Evolutionary conservation across 352 stramenopile genomes (phyloP).

Genomic region (Phytophthora foliorum): DNA sequence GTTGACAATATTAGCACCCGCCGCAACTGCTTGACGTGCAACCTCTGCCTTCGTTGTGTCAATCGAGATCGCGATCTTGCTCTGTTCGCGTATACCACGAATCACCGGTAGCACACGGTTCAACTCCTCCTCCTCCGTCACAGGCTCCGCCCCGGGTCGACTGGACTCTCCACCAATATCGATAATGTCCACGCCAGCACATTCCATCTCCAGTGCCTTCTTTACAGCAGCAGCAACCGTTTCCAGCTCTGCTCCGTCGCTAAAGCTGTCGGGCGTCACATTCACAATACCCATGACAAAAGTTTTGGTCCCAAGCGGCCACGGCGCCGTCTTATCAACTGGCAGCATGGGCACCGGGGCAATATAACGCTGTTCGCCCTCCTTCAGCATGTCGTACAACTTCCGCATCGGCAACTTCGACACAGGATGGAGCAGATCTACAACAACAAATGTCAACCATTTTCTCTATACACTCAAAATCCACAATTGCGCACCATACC

Average conservation of each 20-base stretch:
- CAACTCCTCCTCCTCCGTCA: conserved; percentile 93
- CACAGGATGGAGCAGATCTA: conserved; percentile 81
- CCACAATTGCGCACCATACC: conserved; percentile 21
- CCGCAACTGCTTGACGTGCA: conserved; percentile 89
- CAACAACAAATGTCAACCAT: not conserved
- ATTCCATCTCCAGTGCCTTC: conserved; percentile 90
- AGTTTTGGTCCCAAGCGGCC: conserved; percentile 69
- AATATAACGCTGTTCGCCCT: conserved; percentile 35
- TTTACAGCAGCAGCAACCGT: conserved; percentile 73
- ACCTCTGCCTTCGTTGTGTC: conserved; percentile 96
- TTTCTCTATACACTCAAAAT: not conserved
- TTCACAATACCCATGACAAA: conserved; percentile 99
- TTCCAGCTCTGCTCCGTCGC: conserved; percentile 61
- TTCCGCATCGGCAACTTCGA: conserved; percentile 77
- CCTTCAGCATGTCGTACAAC: conserved; percentile 65
- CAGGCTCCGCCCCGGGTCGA: conserved; percentile 93
- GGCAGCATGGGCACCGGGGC: conserved; percentile 65
- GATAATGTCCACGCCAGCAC: conserved; percentile 94
- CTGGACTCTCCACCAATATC: conserved; percentile 99
- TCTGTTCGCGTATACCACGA: conserved; percentile 79
- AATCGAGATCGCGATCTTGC: conserved; percentile 94
- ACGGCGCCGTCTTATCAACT: conserved; percentile 51
- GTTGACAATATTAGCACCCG: conserved; percentile 97
- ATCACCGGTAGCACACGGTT: conserved; percentile 95
- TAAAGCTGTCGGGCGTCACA: conserved; percentile 99